Evolutionary conservation across 306 rosid genomes (phyloP).

Genomic region (Ochetophila trinervis): DNA sequence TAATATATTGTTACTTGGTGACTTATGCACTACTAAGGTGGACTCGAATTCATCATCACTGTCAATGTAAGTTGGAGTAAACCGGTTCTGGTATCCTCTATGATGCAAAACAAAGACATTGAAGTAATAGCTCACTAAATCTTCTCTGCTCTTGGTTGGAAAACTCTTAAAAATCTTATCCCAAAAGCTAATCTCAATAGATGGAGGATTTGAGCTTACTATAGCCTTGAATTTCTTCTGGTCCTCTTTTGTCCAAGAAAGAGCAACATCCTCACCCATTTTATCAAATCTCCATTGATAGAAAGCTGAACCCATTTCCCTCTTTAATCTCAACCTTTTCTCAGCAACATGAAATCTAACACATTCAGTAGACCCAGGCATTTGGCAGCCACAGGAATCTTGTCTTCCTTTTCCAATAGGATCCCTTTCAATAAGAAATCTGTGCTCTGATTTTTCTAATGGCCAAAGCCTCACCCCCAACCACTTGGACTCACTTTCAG

Average conservation of each 20-base stretch:
- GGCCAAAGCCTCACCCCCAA: constrained; percentile 75
- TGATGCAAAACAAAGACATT: constrained; percentile 76
- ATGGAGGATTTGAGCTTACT: constrained; percentile 39
- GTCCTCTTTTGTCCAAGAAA: constrained; percentile 55
- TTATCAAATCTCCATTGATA: constrained; percentile 51
- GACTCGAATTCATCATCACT: constrained; percentile 63
- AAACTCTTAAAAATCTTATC: constrained; percentile 41
- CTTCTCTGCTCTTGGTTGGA: constrained; percentile 58
- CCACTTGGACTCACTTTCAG: constrained; percentile 72
- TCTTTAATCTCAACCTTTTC: constrained; percentile 53
- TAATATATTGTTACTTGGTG: constrained; percentile 37
- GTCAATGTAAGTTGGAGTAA: constrained; percentile 49
- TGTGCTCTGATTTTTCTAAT: constrained; percentile 24
- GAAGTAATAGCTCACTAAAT: constrained; percentile 79
- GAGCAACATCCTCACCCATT: constrained; percentile 62
- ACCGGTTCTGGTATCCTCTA: constrained; percentile 71
- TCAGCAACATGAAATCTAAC: constrained; percentile 60
- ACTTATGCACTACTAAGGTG: constrained; percentile 29
- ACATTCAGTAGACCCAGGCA: constrained; percentile 59
- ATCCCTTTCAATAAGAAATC: constrained; percentile 56
- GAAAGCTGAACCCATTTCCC: constrained; percentile 67
- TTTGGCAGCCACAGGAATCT: constrained; percentile 63
- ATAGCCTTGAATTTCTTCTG: constrained; percentile 50
- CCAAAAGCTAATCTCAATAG: constrained; percentile 45
- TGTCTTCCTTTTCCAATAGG: constrained; percentile 86